phyloP scores from a whole-genome alignment of 176 grass and related monocot species.

The Hordeum marinum region DNA sequence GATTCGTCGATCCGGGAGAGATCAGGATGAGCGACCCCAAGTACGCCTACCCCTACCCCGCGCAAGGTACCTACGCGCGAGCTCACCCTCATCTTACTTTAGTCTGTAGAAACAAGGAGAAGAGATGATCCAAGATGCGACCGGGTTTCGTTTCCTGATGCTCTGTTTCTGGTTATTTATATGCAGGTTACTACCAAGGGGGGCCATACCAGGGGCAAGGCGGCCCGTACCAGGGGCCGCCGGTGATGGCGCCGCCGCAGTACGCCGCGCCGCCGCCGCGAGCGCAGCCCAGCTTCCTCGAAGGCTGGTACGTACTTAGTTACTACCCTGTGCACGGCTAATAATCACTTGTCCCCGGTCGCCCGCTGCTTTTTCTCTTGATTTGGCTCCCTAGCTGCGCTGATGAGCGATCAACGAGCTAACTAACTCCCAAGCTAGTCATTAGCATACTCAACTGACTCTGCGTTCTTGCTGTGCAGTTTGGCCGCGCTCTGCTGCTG shows the following conservation, averaged over 20 bases:
- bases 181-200: constrained; percentile 39
- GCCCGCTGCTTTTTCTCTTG: no score
- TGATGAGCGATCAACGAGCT: no score
- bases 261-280: constrained; percentile 57
- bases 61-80: constrained; percentile 43
- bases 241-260: constrained; percentile 88
- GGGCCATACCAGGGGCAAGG: constrained; percentile 66
- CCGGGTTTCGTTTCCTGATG: background rate
- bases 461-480: constrained; percentile 9
- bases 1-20: background rate
- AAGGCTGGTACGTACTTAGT: constrained; percentile 96
- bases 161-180: background rate
- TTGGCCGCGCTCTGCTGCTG: constrained; percentile 73
- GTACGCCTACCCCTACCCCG: constrained; percentile 76
- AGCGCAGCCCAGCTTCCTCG: constrained; percentile 44
- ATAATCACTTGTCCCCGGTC: no score
- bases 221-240: constrained; percentile 74
- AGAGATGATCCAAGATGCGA: background rate
- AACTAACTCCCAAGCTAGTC: background rate
- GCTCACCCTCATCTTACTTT: background rate
- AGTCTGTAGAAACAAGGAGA: no score
- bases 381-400: no score
- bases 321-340: no score
- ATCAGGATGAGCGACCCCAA: constrained; percentile 74
- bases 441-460: background rate